Percentiles rank a stretch among this genome's conserved stretches.
These are phyloP conservation scores for Xerophyta viscosa DNA, from an alignment of 106 monocot species.

Conservation along the genomic window DNA sequence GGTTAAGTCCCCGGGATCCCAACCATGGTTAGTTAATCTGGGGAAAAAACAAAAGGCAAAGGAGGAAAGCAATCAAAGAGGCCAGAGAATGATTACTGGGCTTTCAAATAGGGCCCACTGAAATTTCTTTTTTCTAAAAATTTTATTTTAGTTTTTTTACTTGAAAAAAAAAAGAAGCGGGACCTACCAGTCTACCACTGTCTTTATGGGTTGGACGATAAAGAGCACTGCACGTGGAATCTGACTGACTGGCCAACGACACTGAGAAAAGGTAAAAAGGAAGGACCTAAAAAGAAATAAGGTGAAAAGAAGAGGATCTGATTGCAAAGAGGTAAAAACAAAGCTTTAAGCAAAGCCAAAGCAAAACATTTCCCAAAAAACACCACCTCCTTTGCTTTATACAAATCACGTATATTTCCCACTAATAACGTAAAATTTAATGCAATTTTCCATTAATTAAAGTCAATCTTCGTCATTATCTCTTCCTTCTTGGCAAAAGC, in stretches of 20 bases:
- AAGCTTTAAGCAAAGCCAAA: background rate
- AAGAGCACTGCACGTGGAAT: conserved; percentile 74
- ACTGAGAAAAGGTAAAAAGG: conserved; percentile 10
- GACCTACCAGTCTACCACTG: conserved; percentile 26
- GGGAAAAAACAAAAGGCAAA: too few relatives aligned
- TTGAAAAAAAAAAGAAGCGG: background rate
- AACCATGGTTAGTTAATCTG: too few relatives aligned
- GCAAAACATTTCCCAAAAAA: conserved; percentile 5
- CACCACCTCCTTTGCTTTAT: conserved; percentile 20
- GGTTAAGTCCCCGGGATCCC: too few relatives aligned
- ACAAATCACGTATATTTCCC: too few relatives aligned
- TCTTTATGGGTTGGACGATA: conserved; percentile 50
- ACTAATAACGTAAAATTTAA: too few relatives aligned
- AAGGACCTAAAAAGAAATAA: background rate
- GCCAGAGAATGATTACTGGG: conserved; percentile 21
- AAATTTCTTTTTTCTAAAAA: too few relatives aligned
- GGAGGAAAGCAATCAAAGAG: background rate
- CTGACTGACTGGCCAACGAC: conserved; percentile 43
- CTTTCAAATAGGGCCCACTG: conserved; percentile 6
- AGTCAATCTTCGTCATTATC: too few relatives aligned
- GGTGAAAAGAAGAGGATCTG: background rate
- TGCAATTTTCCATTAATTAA: too few relatives aligned
- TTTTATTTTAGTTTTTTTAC: conserved; percentile 16
- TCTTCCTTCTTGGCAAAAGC: too few relatives aligned
- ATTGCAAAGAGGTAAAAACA: background rate